Conservation (phyloP, 2,329 filamentous ascomycete genomes). For the Arthrobotrys sphaeroides region DNA sequence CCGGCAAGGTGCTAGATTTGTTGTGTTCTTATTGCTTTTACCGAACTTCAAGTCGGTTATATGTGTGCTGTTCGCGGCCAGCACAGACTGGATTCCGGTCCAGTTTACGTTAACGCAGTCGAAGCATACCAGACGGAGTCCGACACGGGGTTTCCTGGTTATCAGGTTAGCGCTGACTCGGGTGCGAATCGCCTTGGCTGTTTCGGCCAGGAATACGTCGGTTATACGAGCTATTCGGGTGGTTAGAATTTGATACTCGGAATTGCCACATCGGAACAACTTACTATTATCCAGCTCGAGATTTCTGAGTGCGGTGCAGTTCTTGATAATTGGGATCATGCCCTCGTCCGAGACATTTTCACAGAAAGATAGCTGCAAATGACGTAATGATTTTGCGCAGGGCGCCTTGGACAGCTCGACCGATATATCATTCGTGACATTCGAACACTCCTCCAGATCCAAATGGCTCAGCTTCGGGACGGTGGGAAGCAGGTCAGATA, state of each 20-base stretch:
- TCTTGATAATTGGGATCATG: constrained; percentile 82
- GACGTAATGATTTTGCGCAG: constrained; percentile 75
- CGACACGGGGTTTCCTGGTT: constrained; percentile 64
- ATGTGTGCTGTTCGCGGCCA: constrained; percentile 83
- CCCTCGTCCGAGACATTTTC: constrained; percentile 83
- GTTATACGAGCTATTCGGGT: constrained; percentile 71
- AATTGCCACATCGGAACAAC: not conserved
- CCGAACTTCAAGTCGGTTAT: constrained; percentile 62
- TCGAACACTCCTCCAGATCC: constrained; percentile 84
- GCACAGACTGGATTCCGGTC: constrained; percentile 86
- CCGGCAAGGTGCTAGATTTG: constrained; percentile 68
- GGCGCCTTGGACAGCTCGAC: constrained; percentile 79
- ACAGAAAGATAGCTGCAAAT: constrained; percentile 90
- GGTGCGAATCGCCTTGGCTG: constrained; percentile 77
- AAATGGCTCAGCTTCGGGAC: constrained; percentile 82
- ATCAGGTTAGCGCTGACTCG: constrained; percentile 60
- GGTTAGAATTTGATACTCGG: not conserved
- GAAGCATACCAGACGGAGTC: constrained; percentile 82
- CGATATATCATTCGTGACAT: constrained; percentile 78
- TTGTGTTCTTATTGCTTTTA: constrained; percentile 58
- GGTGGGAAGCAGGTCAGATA: constrained; percentile 77
- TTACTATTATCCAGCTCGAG: constrained; percentile 87
- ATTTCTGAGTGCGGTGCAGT: constrained; percentile 73
- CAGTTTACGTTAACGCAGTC: constrained; percentile 93
- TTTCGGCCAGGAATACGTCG: constrained; percentile 84